phyloP scores from a whole-genome alignment of 129 eudicot genomes.

The Erigeron canadensis region DNA sequence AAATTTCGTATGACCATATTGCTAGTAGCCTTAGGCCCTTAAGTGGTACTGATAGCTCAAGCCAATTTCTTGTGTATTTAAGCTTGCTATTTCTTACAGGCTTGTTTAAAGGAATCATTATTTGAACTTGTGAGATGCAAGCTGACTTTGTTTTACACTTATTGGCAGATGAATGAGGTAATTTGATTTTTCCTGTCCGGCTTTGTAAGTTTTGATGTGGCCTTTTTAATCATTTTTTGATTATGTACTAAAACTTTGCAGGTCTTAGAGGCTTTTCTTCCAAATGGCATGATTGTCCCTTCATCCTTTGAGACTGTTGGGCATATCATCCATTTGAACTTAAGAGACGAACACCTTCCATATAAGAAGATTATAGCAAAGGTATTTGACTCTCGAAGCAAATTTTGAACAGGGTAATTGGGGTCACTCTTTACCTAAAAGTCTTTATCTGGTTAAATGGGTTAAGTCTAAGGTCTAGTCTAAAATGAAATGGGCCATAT shows the following conservation, averaged over 20 bases:
- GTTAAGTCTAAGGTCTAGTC: too few relatives aligned
- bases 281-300: constrained; percentile 69
- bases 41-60: constrained; percentile 11
- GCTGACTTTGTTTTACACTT: neutral
- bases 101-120: constrained; percentile 38
- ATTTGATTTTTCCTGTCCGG: neutral
- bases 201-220: constrained; percentile 2
- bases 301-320: constrained; percentile 91
- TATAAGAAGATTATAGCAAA: constrained; percentile 82
- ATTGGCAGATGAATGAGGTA: constrained; percentile 97
- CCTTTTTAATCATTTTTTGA: constrained; percentile 5
- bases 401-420: too few relatives aligned
- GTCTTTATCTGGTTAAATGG: neutral
- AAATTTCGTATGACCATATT: neutral
- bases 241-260: constrained; percentile 43
- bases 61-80: constrained; percentile 6
- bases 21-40: neutral
- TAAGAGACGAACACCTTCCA: constrained; percentile 59
- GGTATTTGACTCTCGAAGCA: constrained; percentile 32
- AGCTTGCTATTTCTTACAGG: constrained; percentile 43
- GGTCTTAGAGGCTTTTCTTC: constrained; percentile 83
- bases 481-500: neutral
- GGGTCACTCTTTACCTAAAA: neutral
- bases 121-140: constrained; percentile 29
- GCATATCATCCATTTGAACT: constrained; percentile 86